These are phyloP conservation scores for Amesomyces nigricolor DNA, from an alignment of 2,329 filamentous ascomycete genomes.

Conservation along the genomic window DNA sequence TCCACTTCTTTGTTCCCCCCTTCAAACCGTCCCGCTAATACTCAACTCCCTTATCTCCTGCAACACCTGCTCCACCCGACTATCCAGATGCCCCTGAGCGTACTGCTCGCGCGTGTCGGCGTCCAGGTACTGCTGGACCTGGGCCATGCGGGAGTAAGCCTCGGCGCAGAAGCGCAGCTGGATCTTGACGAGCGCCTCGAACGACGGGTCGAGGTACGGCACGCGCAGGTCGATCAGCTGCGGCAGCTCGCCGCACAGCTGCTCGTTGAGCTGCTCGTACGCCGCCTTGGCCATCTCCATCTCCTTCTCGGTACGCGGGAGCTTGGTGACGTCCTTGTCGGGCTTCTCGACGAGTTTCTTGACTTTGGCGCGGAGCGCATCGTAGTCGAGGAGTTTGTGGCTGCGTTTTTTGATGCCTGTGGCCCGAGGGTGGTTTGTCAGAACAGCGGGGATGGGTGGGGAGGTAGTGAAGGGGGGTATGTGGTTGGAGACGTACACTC, in stretches of 20 bases:
- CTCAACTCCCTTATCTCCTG: slow-evolving; percentile 96
- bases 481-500: slow-evolving; percentile 60
- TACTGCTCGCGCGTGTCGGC: slow-evolving; percentile 95
- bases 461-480: no score
- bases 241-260: slow-evolving; percentile 85
- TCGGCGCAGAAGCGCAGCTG: slow-evolving; percentile 96
- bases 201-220: slow-evolving; percentile 92
- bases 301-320: slow-evolving; percentile 93
- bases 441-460: background rate
- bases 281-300: slow-evolving; percentile 87
- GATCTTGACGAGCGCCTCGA: slow-evolving; percentile 98
- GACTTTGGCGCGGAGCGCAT: slow-evolving; percentile 89
- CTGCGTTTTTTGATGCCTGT: slow-evolving; percentile 95
- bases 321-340: slow-evolving; percentile 95
- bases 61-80: slow-evolving; percentile 86
- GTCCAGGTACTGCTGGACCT: slow-evolving; percentile 97
- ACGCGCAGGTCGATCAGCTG: slow-evolving; percentile 96
- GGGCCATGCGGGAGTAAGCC: slow-evolving; percentile 95
- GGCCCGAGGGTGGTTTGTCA: background rate
- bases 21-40: slow-evolving; percentile 66
- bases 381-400: slow-evolving; percentile 97
- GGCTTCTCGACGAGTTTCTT: slow-evolving; percentile 97
- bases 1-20: background rate
- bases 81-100: slow-evolving; percentile 85
- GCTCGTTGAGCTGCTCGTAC: slow-evolving; percentile 96